Evolutionary conservation across 2,329 filamentous ascomycete genomes (phyloP), one percentile per base, ranked within the genome.

Genomic region (Aspergillus sp.): DNA sequence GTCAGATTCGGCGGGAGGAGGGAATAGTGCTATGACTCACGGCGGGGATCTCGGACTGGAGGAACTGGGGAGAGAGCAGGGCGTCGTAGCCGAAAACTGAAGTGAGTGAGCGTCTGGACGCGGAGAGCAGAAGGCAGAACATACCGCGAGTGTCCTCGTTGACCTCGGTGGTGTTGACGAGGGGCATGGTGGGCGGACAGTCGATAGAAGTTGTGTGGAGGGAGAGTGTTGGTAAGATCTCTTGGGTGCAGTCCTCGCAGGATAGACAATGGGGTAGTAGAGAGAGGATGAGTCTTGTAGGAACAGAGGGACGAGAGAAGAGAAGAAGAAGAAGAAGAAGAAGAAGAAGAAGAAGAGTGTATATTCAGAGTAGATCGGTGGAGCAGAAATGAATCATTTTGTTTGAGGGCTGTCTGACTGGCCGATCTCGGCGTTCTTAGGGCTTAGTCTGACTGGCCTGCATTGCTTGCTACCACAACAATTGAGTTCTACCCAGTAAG

Each of bases 81-180:
- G 89, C 86, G 64, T 95, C 88, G 72, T 95, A 89, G 48, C 86
- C 86, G 57, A 93, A 70, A 63, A 95, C 89, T 95, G 50, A 3
- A n/a, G n/a, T n/a, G n/a, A n/a, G n/a, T n/a, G n/a, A n/a, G n/a
- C n/a, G n/a, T n/a, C n/a, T n/a, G n/a, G n/a, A n/a, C n/a, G n/a
- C 5, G 10, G 6, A 22, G 8, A 12, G 12, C 13, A 15, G 2
- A 15, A 26, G 14, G 24, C 14, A 13, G 29, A 17, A 47, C 57
- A 46, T 53, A 66, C 63, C 58, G 43, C 63, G 55, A 53, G 57
- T 65, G 52, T 66, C 60, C 55, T 66, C 61, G 43, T 57, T 64
- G 39, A 60, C 47, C 38, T 64, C 61, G 16, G 51, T 49, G 24
- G 53, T 52, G 32, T 57, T 61, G 34, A 61, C 51, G 29, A 63